Base-by-base conservation (phyloP, 1,284 basidiomycete species). In the Microbotryum intermedium region DNA sequence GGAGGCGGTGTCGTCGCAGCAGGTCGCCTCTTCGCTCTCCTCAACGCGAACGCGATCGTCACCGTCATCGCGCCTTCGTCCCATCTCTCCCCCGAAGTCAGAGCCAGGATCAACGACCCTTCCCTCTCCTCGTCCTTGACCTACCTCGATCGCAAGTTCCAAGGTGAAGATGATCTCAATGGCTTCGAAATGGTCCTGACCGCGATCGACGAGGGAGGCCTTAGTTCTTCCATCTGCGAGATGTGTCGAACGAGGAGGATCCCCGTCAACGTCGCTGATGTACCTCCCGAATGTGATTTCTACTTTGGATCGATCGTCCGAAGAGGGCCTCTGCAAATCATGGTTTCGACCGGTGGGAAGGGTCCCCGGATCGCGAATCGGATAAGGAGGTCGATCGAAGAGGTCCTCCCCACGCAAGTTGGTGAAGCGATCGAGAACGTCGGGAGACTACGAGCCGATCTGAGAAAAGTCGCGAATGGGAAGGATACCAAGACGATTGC, bases 241-340 rank as follows among this genome's bases (percentile, higher is more conserved):
- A 79, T 87, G 67, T 87, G 87, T 71, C 79, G 90, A 54, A 77
- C 79, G 30, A 79, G 77, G 49, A 81, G 79, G 55, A 87, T 97
- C 55, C 90, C 91, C 4, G 86, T 95, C 64, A 98, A 98, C 75
- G 91, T 93, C 60, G 94, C 95, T 34, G 94, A 98, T 77, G 89
- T 97, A 53, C 95, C 94, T 3, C 84, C 88, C 51, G 71, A 76
- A 59, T 98, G 94, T 79, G 94, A 98, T 77, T 98, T 98, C 74
- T 98, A 95, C 79, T 98, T 98, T 77, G 95, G 95, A 50, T 88
- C 90, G 1, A 87, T 93, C 73, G 85, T 97, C 61, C 85, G 90
- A 43, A 82, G 85, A 64, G 93, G 94, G 0, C 90, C 93, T 0
- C 77, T 98, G 44, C 92, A 97, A 76, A 84, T 97, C 68, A 87